These are phyloP conservation scores for Gossypium aridum DNA, from an alignment of 441 rosid genomes.

Conservation along the genomic window DNA sequence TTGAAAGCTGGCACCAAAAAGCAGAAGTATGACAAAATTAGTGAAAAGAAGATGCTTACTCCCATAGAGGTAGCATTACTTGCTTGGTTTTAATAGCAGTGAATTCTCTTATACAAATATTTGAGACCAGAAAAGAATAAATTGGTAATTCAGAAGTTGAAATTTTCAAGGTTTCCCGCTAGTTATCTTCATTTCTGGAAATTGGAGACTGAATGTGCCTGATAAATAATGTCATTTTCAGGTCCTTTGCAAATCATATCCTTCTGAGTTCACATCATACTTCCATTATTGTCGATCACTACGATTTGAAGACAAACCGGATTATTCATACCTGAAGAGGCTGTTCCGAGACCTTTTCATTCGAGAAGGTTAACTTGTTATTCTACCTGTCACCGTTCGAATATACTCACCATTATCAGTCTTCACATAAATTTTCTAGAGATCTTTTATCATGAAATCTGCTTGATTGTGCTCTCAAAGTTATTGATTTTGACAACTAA, in stretches of 20 bases:
- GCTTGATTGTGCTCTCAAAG: not conserved
- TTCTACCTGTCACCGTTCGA: not conserved
- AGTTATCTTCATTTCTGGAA: not conserved
- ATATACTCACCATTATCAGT: not conserved
- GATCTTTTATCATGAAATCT: not conserved
- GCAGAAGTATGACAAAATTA: constrained; percentile 62
- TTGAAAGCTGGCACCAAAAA: constrained; percentile 59
- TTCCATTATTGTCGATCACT: constrained; percentile 68
- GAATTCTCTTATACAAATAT: not conserved
- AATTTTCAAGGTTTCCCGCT: not conserved
- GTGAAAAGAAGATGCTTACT: constrained; percentile 59
- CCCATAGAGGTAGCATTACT: constrained; percentile 41
- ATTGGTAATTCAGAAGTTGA: not conserved
- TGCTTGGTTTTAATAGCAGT: not conserved
- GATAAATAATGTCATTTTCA: constrained; percentile 14
- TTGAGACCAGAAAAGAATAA: not conserved
- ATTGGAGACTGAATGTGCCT: not conserved
- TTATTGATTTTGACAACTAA: constrained; percentile 16
- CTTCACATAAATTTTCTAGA: not conserved
- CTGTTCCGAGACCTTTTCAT: constrained; percentile 64
- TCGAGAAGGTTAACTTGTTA: constrained; percentile 44
- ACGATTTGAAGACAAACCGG: constrained; percentile 71
- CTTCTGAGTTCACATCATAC: constrained; percentile 64
- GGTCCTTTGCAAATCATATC: constrained; percentile 60
- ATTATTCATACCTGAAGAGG: constrained; percentile 62